Conservation (phyloP, 352 stramenopile genomes). For the Pythium periplocum region DNA sequence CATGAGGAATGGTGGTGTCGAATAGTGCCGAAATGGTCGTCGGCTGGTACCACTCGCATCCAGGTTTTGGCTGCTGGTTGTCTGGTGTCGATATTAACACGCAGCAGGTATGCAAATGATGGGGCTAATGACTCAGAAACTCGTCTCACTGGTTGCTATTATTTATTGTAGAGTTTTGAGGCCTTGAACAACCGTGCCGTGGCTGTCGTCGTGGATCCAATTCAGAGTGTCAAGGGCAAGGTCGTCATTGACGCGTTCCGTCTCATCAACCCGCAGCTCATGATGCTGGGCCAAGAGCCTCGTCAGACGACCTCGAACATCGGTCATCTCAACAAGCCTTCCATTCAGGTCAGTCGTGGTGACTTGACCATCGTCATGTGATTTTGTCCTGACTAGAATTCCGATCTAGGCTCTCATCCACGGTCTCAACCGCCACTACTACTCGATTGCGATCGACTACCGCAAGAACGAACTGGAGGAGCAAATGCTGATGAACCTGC, state of each 20-base stretch:
- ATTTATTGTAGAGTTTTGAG: constrained; percentile 90
- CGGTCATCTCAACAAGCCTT: constrained; percentile 98
- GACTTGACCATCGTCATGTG: neutral
- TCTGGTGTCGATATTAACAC: constrained; percentile 99
- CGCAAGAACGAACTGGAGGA: constrained; percentile 99
- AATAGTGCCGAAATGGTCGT: constrained; percentile 90
- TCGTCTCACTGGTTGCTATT: neutral
- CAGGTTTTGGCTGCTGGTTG: constrained; percentile 99
- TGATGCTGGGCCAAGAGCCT: constrained; percentile 98
- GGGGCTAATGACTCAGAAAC: neutral
- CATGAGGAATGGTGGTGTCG: too few species aligned
- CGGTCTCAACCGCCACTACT: constrained; percentile 98
- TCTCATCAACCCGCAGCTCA: constrained; percentile 98
- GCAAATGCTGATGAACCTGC: constrained; percentile 99
- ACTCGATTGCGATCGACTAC: constrained; percentile 97
- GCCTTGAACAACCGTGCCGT: constrained; percentile 96
- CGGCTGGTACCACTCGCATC: constrained; percentile 99
- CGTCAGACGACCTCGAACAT: constrained; percentile 99
- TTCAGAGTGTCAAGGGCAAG: constrained; percentile 99
- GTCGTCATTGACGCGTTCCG: constrained; percentile 99
- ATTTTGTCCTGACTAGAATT: neutral
- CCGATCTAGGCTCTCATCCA: constrained; percentile 91
- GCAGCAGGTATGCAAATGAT: constrained; percentile 66
- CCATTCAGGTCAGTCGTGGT: constrained; percentile 84
- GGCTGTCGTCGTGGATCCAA: constrained; percentile 99